phyloP scores from a whole-genome alignment of 176 grass and related monocot species.

The Triticum timopheevii region DNA sequence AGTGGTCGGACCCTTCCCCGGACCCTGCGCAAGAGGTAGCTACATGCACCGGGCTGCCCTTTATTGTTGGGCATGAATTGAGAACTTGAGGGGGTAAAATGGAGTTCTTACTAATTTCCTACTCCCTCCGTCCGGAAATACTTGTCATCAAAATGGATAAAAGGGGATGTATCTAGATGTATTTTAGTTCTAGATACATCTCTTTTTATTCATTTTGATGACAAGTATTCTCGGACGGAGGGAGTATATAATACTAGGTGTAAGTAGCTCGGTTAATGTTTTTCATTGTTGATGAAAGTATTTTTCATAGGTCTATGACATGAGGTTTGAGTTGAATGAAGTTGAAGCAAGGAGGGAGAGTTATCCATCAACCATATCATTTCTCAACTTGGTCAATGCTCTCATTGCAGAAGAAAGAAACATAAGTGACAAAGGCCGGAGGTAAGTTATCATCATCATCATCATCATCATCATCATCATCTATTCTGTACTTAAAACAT shows the following conservation, averaged over 20 bases:
- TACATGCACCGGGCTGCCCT: no score
- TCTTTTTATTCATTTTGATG: no score
- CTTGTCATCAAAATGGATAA: no score
- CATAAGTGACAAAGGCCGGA: slow-evolving; percentile 75
- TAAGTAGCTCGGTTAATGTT: slow-evolving; percentile 21
- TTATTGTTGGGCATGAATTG: neutral
- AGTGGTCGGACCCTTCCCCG: no score
- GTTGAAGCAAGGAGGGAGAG: slow-evolving; percentile 93
- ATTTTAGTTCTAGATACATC: no score
- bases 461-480: neutral
- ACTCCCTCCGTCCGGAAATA: no score
- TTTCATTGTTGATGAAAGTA: slow-evolving; percentile 21
- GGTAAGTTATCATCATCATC: slow-evolving; percentile 43
- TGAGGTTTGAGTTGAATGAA: slow-evolving; percentile 98
- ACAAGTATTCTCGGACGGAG: no score
- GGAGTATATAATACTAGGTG: neutral
- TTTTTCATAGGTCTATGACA: slow-evolving; percentile 82
- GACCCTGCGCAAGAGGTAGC: no score
- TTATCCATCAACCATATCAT: slow-evolving; percentile 98
- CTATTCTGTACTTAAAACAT: slow-evolving; percentile 12
- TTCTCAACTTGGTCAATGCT: slow-evolving; percentile 92
- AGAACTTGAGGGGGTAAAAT: neutral
- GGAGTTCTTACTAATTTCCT: neutral
- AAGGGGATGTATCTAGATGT: no score
- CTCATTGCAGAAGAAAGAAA: slow-evolving; percentile 89